Percentiles rank a stretch among this genome's conserved stretches.
These are phyloP conservation scores for Penicillium malachiteum DNA, from an alignment of 495 filamentous ascomycete genomes.

Conservation along the genomic window DNA sequence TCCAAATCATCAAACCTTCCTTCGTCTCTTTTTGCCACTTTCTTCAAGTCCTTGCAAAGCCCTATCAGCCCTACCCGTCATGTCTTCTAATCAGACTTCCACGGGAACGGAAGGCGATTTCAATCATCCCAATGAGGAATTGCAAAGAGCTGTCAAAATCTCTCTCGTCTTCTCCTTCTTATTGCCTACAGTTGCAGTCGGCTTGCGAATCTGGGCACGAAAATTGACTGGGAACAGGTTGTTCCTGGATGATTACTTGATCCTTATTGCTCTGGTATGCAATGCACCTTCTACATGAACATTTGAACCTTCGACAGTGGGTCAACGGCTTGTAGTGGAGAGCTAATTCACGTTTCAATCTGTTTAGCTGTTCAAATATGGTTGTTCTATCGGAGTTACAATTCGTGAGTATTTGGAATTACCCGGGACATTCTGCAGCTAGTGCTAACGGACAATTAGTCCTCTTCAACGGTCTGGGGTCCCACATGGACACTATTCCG, in stretches of 20 bases:
- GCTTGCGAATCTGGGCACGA: slow-evolving; percentile 27
- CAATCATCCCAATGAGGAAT: slow-evolving; percentile 23
- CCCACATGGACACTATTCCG: slow-evolving; percentile 34
- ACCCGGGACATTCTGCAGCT: neutral
- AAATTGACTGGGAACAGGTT: slow-evolving; percentile 25
- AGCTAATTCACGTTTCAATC: neutral
- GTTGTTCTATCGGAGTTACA: slow-evolving; percentile 29
- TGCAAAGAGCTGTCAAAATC: slow-evolving; percentile 27
- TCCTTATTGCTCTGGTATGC: slow-evolving; percentile 34
- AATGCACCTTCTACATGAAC: neutral
- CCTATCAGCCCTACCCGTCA: slow-evolving; percentile 5
- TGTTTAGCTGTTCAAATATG: slow-evolving; percentile 34
- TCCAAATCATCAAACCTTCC: slow-evolving; percentile 21
- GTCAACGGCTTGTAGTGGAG: neutral
- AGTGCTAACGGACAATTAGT: slow-evolving; percentile 19
- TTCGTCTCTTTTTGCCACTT: slow-evolving; percentile 6
- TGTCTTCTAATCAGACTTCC: slow-evolving; percentile 20
- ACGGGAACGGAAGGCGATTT: slow-evolving; percentile 19
- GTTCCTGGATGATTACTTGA: slow-evolving; percentile 40
- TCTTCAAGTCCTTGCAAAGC: slow-evolving; percentile 2
- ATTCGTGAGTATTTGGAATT: slow-evolving; percentile 24
- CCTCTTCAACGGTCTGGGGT: slow-evolving; percentile 33
- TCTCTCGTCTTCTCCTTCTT: slow-evolving; percentile 31
- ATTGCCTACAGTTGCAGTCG: slow-evolving; percentile 30
- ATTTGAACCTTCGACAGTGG: too few relatives aligned